Evolutionary conservation across 805 yeast species (phyloP).

Genomic region (Suhomyces vadensis): DNA sequence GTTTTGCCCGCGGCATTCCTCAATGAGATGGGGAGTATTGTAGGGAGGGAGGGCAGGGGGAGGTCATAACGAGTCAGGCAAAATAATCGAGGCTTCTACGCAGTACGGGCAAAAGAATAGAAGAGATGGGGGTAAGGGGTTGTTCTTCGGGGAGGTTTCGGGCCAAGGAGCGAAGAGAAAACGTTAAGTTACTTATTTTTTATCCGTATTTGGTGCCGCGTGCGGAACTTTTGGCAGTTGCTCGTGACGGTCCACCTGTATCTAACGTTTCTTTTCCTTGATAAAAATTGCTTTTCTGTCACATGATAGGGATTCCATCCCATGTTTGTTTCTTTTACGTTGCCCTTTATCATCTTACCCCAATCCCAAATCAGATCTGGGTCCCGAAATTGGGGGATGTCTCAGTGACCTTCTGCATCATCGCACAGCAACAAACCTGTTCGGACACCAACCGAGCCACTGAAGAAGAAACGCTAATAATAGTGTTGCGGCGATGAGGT

Average conservation of each 20-base stretch:
- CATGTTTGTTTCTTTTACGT: not conserved
- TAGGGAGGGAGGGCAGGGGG: not conserved
- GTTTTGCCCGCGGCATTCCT: not conserved
- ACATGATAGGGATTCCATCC: not conserved
- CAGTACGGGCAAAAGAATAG: not conserved
- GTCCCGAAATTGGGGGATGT: too few species aligned
- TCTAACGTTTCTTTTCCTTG: conserved; percentile 1
- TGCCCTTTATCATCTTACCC: not conserved
- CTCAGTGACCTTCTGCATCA: not conserved
- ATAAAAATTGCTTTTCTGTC: not conserved
- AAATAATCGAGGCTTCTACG: not conserved
- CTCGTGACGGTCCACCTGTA: conserved; percentile 1
- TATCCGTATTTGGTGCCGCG: conserved; percentile 2
- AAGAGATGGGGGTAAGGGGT: not conserved
- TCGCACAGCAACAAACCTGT: not conserved
- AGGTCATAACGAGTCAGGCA: too few species aligned
- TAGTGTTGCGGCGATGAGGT: too few species aligned
- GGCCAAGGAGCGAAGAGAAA: not conserved
- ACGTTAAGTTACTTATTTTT: not conserved
- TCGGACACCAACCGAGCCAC: not conserved
- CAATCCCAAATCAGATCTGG: not conserved
- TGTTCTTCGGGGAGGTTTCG: not conserved
- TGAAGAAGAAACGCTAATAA: too few species aligned
- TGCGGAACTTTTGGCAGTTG: not conserved
- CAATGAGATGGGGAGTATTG: conserved; percentile 1